Base-by-base conservation (phyloP, 305 asterid species). In the Striga hermonthica region DNA sequence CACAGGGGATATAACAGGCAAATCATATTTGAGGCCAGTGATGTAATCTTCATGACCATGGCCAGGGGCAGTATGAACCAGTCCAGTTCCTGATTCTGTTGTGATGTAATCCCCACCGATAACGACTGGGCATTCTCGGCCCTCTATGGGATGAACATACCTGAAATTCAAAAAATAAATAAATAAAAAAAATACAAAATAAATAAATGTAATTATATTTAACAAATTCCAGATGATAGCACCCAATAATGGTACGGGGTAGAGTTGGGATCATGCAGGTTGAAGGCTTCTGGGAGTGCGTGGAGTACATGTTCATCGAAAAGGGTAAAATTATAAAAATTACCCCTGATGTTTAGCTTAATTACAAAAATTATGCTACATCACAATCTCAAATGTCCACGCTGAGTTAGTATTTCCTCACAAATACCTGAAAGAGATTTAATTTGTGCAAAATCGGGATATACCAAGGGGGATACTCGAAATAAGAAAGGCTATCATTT, bases 41-140 rank as follows among this genome's bases (percentile, higher is more conserved):
- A 78, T 81, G 68, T 84, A 88, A 78, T 93, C 98, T 71, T 93
- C 98, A 74, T 88, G 98, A 57, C 98, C 98, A 72, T 93, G 98
- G 66, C 98, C 98, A 43, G 98, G 98, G 41, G 98, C 98, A 31
- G 98, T 93, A 73, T 93, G 98, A 71, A 93, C 98, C 75, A 93
- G 76, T 76, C 98, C 98, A 39, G 98, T 93, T 81, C 98, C 98
- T 4, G 98, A 90, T 66, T 90, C 97, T 6, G 97, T 93, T 7
- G 96, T 90, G 78, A 93, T 90, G 73, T 93, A 93, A 77, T 93
- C 98, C 68, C 95, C 98, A 64, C 97, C 98, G 57, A 88, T 68
- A 64, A 93, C 90, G 50, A 93, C 85, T 4, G 92, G 96, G 76
- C 97, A 90, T 73, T 93, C 94, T 82, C 85, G 82, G 71, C 72